Conservation (phyloP, 177 flowering plant genomes). For the Vitis hybrid region DNA sequence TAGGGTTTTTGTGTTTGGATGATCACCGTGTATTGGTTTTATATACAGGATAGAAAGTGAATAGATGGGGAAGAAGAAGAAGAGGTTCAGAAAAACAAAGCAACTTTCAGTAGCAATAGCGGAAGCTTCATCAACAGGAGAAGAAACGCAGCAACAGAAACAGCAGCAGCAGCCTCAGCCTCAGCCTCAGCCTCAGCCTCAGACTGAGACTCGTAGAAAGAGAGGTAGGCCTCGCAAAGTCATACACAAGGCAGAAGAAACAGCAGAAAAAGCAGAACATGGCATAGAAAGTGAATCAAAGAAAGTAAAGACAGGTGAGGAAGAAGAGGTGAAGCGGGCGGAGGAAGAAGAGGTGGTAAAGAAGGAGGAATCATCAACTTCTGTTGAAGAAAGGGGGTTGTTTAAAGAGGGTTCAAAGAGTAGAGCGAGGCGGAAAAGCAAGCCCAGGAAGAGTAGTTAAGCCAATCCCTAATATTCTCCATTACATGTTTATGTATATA, state of each 20-base stretch:
- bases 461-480: too few species aligned
- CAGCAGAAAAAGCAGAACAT: conserved; percentile 13
- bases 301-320: conserved; percentile 16
- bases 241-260: conserved; percentile 18
- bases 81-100: conserved; percentile 30
- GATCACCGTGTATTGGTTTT: background rate
- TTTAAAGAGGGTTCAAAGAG: conserved; percentile 24
- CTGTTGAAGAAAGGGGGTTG: too few species aligned
- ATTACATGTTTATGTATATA: too few species aligned
- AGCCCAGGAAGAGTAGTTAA: conserved; percentile 56
- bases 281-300: conserved; percentile 19
- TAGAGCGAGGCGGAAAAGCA: conserved; percentile 54
- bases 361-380: conserved; percentile 3
- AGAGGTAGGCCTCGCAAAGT: conserved; percentile 66
- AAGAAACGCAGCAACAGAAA: conserved; percentile 16
- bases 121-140: conserved; percentile 33
- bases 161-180: too few species aligned
- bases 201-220: conserved; percentile 38
- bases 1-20: background rate
- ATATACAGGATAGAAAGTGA: background rate
- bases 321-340: background rate
- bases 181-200: conserved; percentile 6
- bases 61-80: conserved; percentile 58
- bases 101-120: conserved; percentile 41
- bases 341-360: conserved; percentile 3